Base-by-base conservation (phyloP, 129 eudicot species). In the Oenanthe sinensis region DNA sequence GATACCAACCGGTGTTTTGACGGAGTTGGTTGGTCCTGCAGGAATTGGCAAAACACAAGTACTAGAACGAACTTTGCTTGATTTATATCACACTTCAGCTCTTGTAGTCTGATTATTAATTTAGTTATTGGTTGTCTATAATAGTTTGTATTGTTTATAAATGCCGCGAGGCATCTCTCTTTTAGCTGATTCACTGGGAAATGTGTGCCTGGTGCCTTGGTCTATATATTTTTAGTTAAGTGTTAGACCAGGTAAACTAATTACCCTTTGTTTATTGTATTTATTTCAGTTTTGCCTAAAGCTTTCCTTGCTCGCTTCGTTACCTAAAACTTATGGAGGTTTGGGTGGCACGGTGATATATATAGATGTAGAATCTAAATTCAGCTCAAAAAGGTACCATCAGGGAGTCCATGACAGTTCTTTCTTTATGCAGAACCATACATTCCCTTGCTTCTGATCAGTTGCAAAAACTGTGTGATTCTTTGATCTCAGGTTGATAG, bases 21-120 rank as follows among this genome's bases (percentile, higher is more conserved):
- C 98, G 15, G 98, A 93, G 92, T 83, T 93, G 78, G 98, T 93
- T 62, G 95, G 98, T 55, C 98, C 98, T 15, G 85, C 98, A 45
- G 98, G 98, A 80, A 89, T 93, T 28, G 98, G 98, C 71, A 92
- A 92, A 90, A 90, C 97, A 70, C 97, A 92, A 74, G 97, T 90
- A 88, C 75, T 81, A 22, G 69, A 67, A 20, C 39, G 77, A 55
- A 15, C 49, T 43, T 30, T 45, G 75, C 39, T 40, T 45, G 43
- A 26, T 55, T 12, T 71, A 12, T 11, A 4, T 49, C 14, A 42
- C 4, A 14, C 70, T n/a, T 40, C 15, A 5, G 4, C n/a, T 11
- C 11, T 68, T 48, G 36, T 19, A 4, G 6, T 4, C 16, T 68
- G 67, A 46, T 45, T 4, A 4, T 46, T 7, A 26, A 70, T 16